Evolutionary conservation across 345 rosid species (phyloP), one percentile per base, ranked within the genome.

Genomic region (Syzygium aromaticum): DNA sequence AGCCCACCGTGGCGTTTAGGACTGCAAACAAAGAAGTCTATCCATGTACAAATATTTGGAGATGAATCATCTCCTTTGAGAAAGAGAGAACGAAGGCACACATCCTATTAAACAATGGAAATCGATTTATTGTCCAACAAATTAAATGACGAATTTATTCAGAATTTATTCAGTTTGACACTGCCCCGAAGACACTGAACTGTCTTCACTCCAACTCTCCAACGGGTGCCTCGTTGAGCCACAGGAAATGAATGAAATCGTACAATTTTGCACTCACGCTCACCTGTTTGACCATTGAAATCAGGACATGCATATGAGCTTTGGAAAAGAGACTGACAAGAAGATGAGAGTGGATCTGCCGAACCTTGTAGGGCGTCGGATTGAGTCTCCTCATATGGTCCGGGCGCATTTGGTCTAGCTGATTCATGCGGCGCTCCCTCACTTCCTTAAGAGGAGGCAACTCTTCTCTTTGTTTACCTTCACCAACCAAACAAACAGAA

Each of bases 201-300:
- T 21, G 77, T 22, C 53, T 52, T 88, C 88, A 96, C 85, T 93
- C 95, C 91, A 98, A 89, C 91, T 98, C 99, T 86, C 99, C 99
- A 7, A 98, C 99, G 4, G 99, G 99, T 10, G 99, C 99, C 92
- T 98, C 99, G 8, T 98, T 98, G 89, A 98, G 98, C 99, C 99
- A 98, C 51, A 98, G 90, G 92, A 94, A 95, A 90, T 98, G 99
- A 86, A 96, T 98, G 92, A 98, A 98, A 87, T 98, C 99, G 23
- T 98, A 98, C 87, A 96, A 89, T 86, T 95, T 96, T 3, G 94
- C 93, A 49, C 96, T 96, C 22, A 96, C 99, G 64, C 99, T 98
- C 90, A 96, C 99, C 99, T 96, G 94, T 28, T 85, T 77, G 11
- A 43, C 23, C 54, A 87, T 46, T 84, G 49, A 52, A n/a, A 51